Conservation (phyloP, 257 asterid genomes). For the Leptodermis oblonga region DNA sequence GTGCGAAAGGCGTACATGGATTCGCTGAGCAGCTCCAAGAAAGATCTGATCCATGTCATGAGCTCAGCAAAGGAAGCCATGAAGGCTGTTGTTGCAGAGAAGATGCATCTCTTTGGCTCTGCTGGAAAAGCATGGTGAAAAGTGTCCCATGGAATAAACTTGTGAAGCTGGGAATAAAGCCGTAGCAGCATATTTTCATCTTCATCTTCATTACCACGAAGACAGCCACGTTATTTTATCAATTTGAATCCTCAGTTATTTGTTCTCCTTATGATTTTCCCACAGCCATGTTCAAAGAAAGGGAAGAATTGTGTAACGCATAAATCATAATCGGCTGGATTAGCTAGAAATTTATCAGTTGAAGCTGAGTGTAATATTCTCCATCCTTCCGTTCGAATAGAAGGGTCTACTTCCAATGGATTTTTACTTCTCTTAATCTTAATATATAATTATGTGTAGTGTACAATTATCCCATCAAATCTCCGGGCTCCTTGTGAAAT, state of each 20-base stretch:
- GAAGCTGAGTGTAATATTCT: no score
- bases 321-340: neutral
- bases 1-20: conserved; percentile 84
- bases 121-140: conserved; percentile 59
- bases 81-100: conserved; percentile 82
- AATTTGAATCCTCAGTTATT: neutral
- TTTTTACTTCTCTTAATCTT: no score
- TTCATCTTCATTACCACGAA: neutral
- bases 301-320: neutral
- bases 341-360: neutral
- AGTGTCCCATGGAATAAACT: neutral
- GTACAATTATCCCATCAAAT: no score
- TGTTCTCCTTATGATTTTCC: neutral
- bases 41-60: conserved; percentile 75
- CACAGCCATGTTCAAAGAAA: neutral
- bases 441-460: no score
- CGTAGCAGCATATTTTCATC: neutral
- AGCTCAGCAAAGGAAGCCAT: conserved; percentile 80
- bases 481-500: no score
- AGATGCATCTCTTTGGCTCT: conserved; percentile 88
- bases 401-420: no score
- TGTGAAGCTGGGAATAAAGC: no score
- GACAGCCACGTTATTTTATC: neutral
- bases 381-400: no score
- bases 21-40: conserved; percentile 42